Evolutionary conservation across 495 filamentous ascomycete genomes (phyloP), one percentile per base, ranked within the genome.

Genomic region (Xylaria flabelliformis): DNA sequence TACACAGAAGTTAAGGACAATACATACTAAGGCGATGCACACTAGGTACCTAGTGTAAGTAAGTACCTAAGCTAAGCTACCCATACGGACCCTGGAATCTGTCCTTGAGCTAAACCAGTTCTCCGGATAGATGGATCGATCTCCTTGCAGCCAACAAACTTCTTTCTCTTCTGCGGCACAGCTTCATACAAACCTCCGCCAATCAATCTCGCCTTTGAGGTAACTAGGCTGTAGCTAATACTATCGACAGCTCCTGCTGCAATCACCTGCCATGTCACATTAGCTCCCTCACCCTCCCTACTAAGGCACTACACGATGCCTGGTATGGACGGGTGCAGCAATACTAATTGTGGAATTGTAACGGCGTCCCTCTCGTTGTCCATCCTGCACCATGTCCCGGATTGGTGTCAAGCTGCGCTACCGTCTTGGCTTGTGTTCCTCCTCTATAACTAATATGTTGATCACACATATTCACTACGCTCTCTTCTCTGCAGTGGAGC

Each of bases 401-500:
- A 51, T 39, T 66, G 46, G 64, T 53, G 19, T 19, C 15, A 51
- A 46, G 64, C 12, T 48, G 62, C 13, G 21, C 41, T 34, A 48
- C 26, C 4, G 41, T 21, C 62, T 64, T 64, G 62, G 62, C 62
- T 5, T 26, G 13, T 53, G 64, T 66, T 26, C 21, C 24, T 65
- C 63, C 41, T 65, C 15, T 3, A 8, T 4, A 24, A 3, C 19
- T 13, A 10, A 48, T 32, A 13, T 51, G 19, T 21, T 51, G 48
- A 51, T 51, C 48, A 51, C 15, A 17, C 13, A 42, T 42, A 42
- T 13, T 46, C 42, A 17, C 42, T 5, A 24, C 48, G 1, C n/a
- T 56, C 53, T 32, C 2, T 56, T 15, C 53, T 56, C 2, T 56
- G 10, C 26, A 17, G 50, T 32, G 6, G 5, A 12, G 26, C 53